Conservation (phyloP, 176 grass and related monocot genomes). For the Leersia perrieri region DNA sequence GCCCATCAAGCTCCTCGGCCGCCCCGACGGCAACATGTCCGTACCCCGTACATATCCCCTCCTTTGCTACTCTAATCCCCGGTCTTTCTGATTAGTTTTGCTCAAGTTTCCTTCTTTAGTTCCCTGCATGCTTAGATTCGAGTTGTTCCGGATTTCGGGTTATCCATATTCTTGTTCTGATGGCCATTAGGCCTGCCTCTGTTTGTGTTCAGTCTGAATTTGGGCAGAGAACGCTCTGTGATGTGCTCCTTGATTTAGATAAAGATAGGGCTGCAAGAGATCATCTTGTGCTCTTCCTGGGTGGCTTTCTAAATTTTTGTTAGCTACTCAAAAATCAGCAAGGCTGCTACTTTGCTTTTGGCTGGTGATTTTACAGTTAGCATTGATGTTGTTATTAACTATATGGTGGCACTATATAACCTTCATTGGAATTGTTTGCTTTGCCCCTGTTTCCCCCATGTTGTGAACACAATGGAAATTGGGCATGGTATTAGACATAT, state of each 20-base stretch:
- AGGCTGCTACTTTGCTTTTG: not conserved
- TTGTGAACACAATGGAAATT: not conserved
- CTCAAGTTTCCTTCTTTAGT: constrained; percentile 24
- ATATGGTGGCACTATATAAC: constrained; percentile 1
- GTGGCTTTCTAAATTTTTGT: not conserved
- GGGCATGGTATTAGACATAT: not conserved
- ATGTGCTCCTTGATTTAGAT: constrained; percentile 4
- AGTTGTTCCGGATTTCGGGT: constrained; percentile 25
- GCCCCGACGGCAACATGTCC: constrained; percentile 93
- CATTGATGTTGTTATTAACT: not conserved
- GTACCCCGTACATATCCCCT: constrained; percentile 33
- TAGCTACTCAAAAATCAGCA: not conserved
- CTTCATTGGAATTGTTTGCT: not conserved
- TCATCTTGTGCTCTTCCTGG: not conserved
- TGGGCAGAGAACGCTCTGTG: not conserved
- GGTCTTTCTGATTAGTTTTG: not conserved
- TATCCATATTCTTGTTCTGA: constrained; percentile 4
- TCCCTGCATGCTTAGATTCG: no score
- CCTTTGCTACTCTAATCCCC: not conserved
- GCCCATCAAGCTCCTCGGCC: constrained; percentile 93
- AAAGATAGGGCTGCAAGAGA: not conserved
- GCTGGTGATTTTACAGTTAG: not conserved
- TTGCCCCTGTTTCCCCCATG: not conserved
- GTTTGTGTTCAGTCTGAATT: constrained; percentile 7
- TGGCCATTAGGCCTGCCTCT: not conserved